phyloP scores from a whole-genome alignment of 2,329 filamentous ascomycete genomes.

The Aspergillus hiratsukae region DNA sequence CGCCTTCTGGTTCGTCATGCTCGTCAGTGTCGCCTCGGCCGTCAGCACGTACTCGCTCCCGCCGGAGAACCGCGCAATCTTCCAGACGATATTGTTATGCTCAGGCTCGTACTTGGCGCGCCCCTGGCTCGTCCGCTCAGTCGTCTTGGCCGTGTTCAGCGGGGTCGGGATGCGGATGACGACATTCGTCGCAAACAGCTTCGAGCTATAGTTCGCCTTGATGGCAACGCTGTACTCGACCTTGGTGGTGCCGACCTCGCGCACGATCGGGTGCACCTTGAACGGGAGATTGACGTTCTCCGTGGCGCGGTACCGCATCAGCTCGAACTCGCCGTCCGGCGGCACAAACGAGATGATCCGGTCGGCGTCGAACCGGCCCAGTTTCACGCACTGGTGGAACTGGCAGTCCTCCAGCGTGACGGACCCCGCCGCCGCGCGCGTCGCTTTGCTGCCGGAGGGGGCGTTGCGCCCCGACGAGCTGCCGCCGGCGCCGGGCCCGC shows the following conservation, averaged over 20 bases:
- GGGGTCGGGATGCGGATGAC: conserved; percentile 91
- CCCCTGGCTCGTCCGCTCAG: conserved; percentile 87
- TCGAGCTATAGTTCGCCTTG: conserved; percentile 92
- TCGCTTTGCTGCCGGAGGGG: conserved; percentile 66
- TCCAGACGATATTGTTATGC: conserved; percentile 98
- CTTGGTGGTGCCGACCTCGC: conserved; percentile 93
- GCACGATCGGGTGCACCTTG: conserved; percentile 98
- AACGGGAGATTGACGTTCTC: conserved; percentile 99
- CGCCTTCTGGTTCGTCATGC: conserved; percentile 96
- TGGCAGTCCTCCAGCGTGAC: conserved; percentile 97
- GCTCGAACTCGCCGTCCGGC: conserved; percentile 94
- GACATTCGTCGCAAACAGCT: conserved; percentile 96
- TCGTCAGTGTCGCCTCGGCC: conserved; percentile 86
- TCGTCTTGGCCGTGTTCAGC: conserved; percentile 91
- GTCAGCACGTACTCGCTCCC: conserved; percentile 93
- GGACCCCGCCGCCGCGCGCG: conserved; percentile 89
- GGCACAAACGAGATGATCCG: conserved; percentile 96
- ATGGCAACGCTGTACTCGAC: conserved; percentile 98
- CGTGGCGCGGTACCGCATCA: conserved; percentile 97
- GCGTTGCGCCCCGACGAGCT: conserved; percentile 52
- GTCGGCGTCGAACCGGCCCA: conserved; percentile 94
- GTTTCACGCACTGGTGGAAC: conserved; percentile 97
- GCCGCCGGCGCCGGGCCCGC: conserved; percentile 61
- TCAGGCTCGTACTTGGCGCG: conserved; percentile 98
- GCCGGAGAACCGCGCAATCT: conserved; percentile 97